These are phyloP conservation scores for Lasiosphaeris hirsuta DNA, from an alignment of 495 filamentous ascomycete genomes.

Conservation along the genomic window DNA sequence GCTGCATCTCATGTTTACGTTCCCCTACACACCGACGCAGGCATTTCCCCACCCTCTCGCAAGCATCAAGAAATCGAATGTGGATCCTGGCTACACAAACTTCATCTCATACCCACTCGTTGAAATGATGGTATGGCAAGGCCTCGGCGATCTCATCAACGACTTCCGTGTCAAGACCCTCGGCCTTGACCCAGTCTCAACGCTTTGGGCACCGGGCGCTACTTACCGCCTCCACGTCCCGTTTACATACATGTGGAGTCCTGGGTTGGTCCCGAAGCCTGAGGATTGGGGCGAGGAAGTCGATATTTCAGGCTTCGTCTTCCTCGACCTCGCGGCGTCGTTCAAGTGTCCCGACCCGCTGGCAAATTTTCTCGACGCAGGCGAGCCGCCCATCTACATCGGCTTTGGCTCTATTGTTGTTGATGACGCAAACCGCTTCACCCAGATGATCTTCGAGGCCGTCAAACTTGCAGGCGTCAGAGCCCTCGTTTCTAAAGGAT, in stretches of 20 bases:
- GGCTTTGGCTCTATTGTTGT: slow-evolving; percentile 70
- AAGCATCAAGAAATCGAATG: slow-evolving; percentile 61
- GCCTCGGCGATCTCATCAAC: slow-evolving; percentile 73
- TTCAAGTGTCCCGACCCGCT: slow-evolving; percentile 64
- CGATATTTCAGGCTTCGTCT: slow-evolving; percentile 70
- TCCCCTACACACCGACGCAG: slow-evolving; percentile 65
- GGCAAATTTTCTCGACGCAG: slow-evolving; percentile 58
- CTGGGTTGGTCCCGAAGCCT: slow-evolving; percentile 76
- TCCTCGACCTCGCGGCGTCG: slow-evolving; percentile 60
- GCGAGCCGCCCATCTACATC: slow-evolving; percentile 59
- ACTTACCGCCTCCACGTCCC: slow-evolving; percentile 64
- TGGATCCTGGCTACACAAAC: slow-evolving; percentile 60
- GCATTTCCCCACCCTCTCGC: slow-evolving; percentile 71
- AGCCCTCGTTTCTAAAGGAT: slow-evolving; percentile 63
- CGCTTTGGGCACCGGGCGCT: slow-evolving; percentile 64
- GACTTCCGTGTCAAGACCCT: slow-evolving; percentile 63
- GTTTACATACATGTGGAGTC: slow-evolving; percentile 78
- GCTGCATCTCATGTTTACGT: slow-evolving; percentile 81
- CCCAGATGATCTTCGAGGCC: slow-evolving; percentile 59
- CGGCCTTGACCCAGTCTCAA: slow-evolving; percentile 62
- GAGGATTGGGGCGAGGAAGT: slow-evolving; percentile 71
- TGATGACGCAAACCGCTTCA: slow-evolving; percentile 61
- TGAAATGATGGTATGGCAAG: slow-evolving; percentile 80
- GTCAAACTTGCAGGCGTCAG: slow-evolving; percentile 56
- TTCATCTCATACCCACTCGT: slow-evolving; percentile 71